A percentile compares a stretch with the other conserved stretches of the same genome.
These are phyloP conservation scores for Lindgomyces ingoldianus DNA, from an alignment of 495 filamentous ascomycete species.

Conservation along the genomic window DNA sequence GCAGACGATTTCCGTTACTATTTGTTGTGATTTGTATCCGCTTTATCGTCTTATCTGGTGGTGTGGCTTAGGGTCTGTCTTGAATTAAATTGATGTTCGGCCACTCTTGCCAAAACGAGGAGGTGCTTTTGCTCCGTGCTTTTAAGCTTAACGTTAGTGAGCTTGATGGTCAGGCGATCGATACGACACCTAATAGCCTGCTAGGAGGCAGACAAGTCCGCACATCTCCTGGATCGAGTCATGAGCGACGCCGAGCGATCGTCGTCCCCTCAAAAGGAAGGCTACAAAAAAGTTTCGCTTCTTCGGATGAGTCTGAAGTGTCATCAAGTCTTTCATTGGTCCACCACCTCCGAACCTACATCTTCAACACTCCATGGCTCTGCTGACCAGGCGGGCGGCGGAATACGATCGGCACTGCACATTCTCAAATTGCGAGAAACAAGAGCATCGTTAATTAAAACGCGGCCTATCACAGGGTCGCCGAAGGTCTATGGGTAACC, in stretches of 20 bases:
- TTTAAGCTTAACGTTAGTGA: conserved; percentile 33
- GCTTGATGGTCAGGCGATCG: conserved; percentile 21
- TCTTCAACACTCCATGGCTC: background rate
- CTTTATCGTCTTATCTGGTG: conserved; percentile 26
- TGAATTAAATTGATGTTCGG: conserved; percentile 21
- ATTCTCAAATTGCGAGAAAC: conserved; percentile 3
- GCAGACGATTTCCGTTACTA: background rate
- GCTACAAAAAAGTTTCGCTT: conserved; percentile 21
- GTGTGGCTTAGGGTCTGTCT: conserved; percentile 5
- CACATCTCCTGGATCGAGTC: background rate
- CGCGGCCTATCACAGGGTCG: background rate
- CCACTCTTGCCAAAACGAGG: conserved; percentile 19
- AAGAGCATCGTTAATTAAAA: conserved; percentile 16
- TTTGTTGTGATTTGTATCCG: background rate
- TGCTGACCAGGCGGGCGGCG: background rate
- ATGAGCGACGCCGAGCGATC: conserved; percentile 8
- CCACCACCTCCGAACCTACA: background rate
- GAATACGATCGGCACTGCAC: conserved; percentile 8
- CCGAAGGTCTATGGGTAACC: background rate
- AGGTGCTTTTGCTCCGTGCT: conserved; percentile 24
- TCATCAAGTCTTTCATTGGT: conserved; percentile 15
- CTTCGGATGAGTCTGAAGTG: background rate
- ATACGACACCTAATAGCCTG: background rate
- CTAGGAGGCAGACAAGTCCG: background rate
- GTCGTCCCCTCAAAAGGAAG: conserved; percentile 17